phyloP scores from a whole-genome alignment of 805 yeast genomes.

The Suhomyces pyralidae region DNA sequence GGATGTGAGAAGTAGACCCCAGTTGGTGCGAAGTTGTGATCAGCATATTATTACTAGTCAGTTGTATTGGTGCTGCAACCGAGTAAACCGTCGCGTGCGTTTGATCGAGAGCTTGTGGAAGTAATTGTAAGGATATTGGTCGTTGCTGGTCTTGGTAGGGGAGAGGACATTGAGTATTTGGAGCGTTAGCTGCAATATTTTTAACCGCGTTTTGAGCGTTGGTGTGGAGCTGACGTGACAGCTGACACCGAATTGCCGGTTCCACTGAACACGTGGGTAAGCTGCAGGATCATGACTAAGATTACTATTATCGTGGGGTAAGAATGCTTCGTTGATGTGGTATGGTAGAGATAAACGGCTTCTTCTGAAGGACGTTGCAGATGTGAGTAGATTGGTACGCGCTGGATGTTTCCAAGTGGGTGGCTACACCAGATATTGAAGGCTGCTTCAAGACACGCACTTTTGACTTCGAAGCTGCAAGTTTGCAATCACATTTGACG shows the following conservation, averaged over 20 bases:
- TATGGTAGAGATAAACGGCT: no score
- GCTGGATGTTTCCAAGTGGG: background rate
- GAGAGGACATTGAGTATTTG: background rate
- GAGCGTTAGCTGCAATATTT: background rate
- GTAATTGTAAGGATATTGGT: background rate
- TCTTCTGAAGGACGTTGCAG: background rate
- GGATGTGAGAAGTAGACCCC: background rate
- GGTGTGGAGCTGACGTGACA: background rate
- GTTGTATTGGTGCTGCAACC: background rate
- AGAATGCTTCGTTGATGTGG: no score
- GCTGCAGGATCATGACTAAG: no score
- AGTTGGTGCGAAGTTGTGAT: no score
- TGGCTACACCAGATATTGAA: no score
- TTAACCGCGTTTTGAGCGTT: background rate
- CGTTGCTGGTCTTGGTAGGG: background rate
- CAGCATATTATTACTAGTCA: no score
- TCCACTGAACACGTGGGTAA: background rate
- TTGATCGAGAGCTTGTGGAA: background rate
- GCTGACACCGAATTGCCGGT: background rate
- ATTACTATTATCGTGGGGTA: no score
- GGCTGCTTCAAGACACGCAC: background rate
- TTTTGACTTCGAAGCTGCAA: slow-evolving; percentile 6
- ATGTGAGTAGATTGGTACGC: background rate
- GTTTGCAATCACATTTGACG: slow-evolving; percentile 7
- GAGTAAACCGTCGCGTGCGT: background rate